These are phyloP conservation scores for Lactarius tabidus DNA, from an alignment of 768 basidiomycete species.

Conservation along the genomic window DNA sequence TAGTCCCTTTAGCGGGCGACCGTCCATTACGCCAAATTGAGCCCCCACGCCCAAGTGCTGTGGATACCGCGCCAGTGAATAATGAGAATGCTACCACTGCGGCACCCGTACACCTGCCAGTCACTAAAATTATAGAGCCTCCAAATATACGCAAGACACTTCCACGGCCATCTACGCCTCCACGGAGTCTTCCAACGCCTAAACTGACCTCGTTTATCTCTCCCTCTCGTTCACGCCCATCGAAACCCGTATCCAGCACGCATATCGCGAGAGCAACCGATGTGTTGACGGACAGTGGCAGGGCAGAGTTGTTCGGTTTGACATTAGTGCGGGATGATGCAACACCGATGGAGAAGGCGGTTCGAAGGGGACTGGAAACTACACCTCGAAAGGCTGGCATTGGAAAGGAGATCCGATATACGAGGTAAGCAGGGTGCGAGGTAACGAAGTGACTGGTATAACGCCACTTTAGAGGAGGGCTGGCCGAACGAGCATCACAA, in stretches of 20 bases:
- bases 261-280: constrained; percentile 51
- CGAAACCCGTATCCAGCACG: constrained; percentile 50
- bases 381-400: constrained; percentile 51
- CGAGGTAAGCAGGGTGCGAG: constrained; percentile 40
- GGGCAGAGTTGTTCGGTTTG: constrained; percentile 50
- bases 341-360: constrained; percentile 36
- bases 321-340: constrained; percentile 47
- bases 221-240: neutral
- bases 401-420: constrained; percentile 42
- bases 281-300: constrained; percentile 46
- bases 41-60: neutral
- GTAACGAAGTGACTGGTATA: neutral
- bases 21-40: neutral
- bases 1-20: neutral
- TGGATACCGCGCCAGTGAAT: neutral
- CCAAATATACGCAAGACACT: neutral
- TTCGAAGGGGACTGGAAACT: constrained; percentile 48
- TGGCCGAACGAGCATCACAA: constrained; percentile 20
- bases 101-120: neutral
- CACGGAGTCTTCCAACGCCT: constrained; percentile 3
- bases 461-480: constrained; percentile 9
- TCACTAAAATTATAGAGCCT: constrained; percentile 8
- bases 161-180: constrained; percentile 17
- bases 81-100: neutral
- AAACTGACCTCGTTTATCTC: constrained; percentile 5